Conservation (phyloP, 2,329 filamentous ascomycete species). For the Arthroderma sp. region DNA sequence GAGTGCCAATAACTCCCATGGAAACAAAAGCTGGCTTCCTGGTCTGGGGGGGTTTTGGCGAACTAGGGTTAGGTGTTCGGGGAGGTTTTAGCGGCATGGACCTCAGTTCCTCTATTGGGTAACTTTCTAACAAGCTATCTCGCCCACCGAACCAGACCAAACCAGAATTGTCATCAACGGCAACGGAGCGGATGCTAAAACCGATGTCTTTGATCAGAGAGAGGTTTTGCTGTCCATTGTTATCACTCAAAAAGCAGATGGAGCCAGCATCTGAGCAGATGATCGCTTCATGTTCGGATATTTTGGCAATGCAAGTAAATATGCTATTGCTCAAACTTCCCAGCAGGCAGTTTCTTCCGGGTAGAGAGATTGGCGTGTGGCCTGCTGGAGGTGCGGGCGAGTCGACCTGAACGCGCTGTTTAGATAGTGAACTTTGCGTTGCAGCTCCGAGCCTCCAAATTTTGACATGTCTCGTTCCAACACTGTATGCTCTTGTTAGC, state of each 20-base stretch:
- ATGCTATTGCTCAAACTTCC: slow-evolving; percentile 69
- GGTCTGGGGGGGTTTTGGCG: slow-evolving; percentile 14
- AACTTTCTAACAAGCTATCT: slow-evolving; percentile 41
- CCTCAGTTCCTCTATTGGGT: slow-evolving; percentile 30
- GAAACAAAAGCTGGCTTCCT: slow-evolving; percentile 41
- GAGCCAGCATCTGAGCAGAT: slow-evolving; percentile 80
- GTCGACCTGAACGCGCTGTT: slow-evolving; percentile 41
- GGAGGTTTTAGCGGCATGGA: slow-evolving; percentile 15
- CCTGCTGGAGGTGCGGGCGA: slow-evolving; percentile 20
- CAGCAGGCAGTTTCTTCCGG: slow-evolving; percentile 77
- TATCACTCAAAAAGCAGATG: slow-evolving; percentile 76
- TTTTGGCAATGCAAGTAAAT: slow-evolving; percentile 62
- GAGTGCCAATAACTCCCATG: slow-evolving; percentile 53
- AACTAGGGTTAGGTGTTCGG: slow-evolving; percentile 13
- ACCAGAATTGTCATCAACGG: slow-evolving; percentile 42
- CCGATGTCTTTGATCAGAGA: slow-evolving; percentile 51
- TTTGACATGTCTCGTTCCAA: slow-evolving; percentile 85
- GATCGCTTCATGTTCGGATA: slow-evolving; percentile 62
- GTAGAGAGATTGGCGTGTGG: slow-evolving; percentile 53
- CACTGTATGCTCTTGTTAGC: slow-evolving; percentile 16
- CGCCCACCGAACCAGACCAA: slow-evolving; percentile 57
- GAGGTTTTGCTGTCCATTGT: slow-evolving; percentile 57
- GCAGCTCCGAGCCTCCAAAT: slow-evolving; percentile 74
- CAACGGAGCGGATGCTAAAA: slow-evolving; percentile 56
- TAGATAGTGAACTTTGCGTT: slow-evolving; percentile 47